These are phyloP conservation scores for Tubosaeta brunneosetosa DNA, from an alignment of 768 basidiomycete genomes.

Conservation along the genomic window DNA sequence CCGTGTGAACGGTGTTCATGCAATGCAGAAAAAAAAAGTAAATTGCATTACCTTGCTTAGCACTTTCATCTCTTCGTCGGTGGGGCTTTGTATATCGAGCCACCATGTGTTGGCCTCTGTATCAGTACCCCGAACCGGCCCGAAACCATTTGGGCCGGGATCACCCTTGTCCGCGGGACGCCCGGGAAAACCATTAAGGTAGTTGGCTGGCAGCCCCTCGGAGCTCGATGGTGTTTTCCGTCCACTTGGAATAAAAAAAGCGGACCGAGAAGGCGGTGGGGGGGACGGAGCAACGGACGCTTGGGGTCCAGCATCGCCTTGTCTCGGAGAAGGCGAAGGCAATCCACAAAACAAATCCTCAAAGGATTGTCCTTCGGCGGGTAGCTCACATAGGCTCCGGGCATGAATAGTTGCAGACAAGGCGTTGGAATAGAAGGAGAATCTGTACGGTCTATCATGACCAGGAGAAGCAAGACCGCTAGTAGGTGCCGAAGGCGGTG, in stretches of 20 bases:
- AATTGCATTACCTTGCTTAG: conserved; percentile 68
- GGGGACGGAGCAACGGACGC: conserved; percentile 8
- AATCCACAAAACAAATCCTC: conserved; percentile 79
- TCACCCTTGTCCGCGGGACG: conserved; percentile 19
- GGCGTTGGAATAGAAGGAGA: conserved; percentile 96
- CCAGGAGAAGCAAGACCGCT: conserved; percentile 44
- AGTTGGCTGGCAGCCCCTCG: background rate
- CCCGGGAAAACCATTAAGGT: conserved; percentile 15
- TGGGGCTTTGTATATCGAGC: conserved; percentile 90
- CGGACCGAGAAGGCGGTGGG: conserved; percentile 2
- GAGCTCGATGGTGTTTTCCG: conserved; percentile 6
- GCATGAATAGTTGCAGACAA: conserved; percentile 93
- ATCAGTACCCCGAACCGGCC: conserved; percentile 28
- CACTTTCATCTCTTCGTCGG: conserved; percentile 98
- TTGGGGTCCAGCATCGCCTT: conserved; percentile 3
- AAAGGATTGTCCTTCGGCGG: conserved; percentile 89
- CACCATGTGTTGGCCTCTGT: conserved; percentile 90
- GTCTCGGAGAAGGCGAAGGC: conserved; percentile 16
- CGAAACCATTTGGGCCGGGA: conserved; percentile 21
- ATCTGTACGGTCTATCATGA: conserved; percentile 90
- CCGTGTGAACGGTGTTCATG: background rate
- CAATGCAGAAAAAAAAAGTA: background rate
- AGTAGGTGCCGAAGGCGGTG: conserved; percentile 9
- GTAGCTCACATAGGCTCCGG: conserved; percentile 85
- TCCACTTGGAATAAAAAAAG: conserved; percentile 4